Conservation (phyloP, 192 early-diverging fungal species). For the Podila verticillata region DNA sequence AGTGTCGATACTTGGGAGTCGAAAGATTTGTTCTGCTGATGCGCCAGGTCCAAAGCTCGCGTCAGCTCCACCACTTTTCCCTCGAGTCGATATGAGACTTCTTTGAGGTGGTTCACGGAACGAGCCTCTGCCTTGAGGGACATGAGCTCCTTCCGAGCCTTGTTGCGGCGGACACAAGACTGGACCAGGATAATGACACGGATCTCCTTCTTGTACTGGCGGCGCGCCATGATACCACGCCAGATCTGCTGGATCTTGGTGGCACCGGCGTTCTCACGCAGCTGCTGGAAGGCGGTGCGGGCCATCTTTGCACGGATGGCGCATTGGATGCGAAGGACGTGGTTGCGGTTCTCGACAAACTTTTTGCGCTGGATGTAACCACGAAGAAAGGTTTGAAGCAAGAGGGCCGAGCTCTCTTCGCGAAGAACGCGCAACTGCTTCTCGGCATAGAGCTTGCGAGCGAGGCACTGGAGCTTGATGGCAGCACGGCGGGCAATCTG, state of each 20-base stretch:
- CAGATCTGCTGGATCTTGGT: conserved; percentile 79
- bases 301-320: conserved; percentile 71
- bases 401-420: conserved; percentile 72
- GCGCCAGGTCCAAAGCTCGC: conserved; percentile 71
- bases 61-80: conserved; percentile 97
- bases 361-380: conserved; percentile 66
- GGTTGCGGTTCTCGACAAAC: conserved; percentile 53
- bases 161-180: conserved; percentile 79
- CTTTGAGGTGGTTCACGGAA: conserved; percentile 93
- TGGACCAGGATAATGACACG: conserved; percentile 81
- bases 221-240: conserved; percentile 73
- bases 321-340: conserved; percentile 74
- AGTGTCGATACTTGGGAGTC: conserved; percentile 65
- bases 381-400: conserved; percentile 81
- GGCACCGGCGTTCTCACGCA: conserved; percentile 76
- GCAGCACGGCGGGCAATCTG: conserved; percentile 61
- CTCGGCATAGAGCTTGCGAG: conserved; percentile 69
- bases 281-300: conserved; percentile 62
- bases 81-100: conserved; percentile 94
- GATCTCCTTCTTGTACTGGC: conserved; percentile 62
- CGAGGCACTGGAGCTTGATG: conserved; percentile 73
- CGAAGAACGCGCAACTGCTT: conserved; percentile 64
- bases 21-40: conserved; percentile 74
- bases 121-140: conserved; percentile 84
- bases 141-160: conserved; percentile 75